Conservation (phyloP, 23 red algal genomes). For the Cyanidiococcus yangmingshanensis region DNA sequence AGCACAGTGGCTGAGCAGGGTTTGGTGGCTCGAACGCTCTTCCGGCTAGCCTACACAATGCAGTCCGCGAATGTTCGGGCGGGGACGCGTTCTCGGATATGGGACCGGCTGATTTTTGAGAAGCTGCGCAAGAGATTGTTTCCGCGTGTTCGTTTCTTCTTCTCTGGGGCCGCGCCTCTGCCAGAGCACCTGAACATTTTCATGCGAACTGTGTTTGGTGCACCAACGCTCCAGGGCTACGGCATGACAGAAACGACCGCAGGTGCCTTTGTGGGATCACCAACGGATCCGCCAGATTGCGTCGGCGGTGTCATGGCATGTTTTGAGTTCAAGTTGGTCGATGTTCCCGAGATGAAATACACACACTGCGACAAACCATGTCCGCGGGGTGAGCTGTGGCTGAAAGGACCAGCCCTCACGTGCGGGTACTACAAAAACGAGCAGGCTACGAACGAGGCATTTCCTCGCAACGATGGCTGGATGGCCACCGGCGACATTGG, state of each 20-base stretch:
- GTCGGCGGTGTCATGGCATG: constrained; percentile 65
- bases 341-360: constrained; percentile 92
- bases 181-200: constrained; percentile 65
- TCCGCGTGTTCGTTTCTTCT: constrained; percentile 41
- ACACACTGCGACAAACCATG: constrained; percentile 45
- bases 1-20: constrained; percentile 31
- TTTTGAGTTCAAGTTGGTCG: constrained; percentile 62
- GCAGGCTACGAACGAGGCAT: constrained; percentile 61
- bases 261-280: constrained; percentile 51
- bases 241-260: constrained; percentile 89
- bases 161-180: constrained; percentile 83
- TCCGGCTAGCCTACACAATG: constrained; percentile 46
- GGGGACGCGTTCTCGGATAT: constrained; percentile 41
- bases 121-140: constrained; percentile 51
- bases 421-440: constrained; percentile 68
- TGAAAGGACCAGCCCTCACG: constrained; percentile 61
- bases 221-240: constrained; percentile 72
- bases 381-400: constrained; percentile 69
- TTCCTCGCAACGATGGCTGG: constrained; percentile 50
- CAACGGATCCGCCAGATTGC: constrained; percentile 26
- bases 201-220: constrained; percentile 75
- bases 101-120: constrained; percentile 69
- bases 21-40: constrained; percentile 48
- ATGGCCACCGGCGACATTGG: constrained; percentile 84
- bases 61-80: constrained; percentile 33